Base-by-base conservation (phyloP, 306 rosid genomes). In the Trifolium fragiferum region DNA sequence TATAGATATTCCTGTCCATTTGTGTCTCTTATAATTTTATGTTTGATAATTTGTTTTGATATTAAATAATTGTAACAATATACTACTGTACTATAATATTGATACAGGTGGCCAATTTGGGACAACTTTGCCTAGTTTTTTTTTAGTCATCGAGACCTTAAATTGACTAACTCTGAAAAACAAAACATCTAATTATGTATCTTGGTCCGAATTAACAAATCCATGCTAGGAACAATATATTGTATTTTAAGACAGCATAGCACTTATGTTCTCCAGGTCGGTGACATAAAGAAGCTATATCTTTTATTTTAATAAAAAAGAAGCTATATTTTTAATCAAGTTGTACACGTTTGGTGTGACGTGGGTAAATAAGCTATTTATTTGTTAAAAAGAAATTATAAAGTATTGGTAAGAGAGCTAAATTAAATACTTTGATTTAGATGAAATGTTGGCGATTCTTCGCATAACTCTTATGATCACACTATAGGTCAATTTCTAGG, bases 111-210 rank as follows among this genome's bases (percentile, higher is more conserved):
- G 65, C 67, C 14, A 72, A 70, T 65, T 47, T 65, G 19, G 77
- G 72, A 78, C 77, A 70, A 57, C 57, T 61, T 74, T 78, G 46
- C 54, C 71, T 69, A 25, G 66, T 55, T 77, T 72, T 23, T 23
- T 68, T 78, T 79, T 77, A 72, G 38, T 84, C 84, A 84, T 87
- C 84, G 90, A 87, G 86, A 82, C 92, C 90, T 77, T 74, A 76
- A 85, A 84, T 85, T 80, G 81, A 73, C 82, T 53, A 10, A 23
- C 67, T 35, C 66, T 59, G 50, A 15, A 65, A 78, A 79, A 65
- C 73, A 72, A 41, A 66, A 79, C 68, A 37, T 58, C 49, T 78
- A 27, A 13, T 16, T 58, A 10, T 77, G 18, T 65, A 23, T 66
- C 50, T 76, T 58, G 68, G 76, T 77, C 19, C 23, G 25, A 60